phyloP scores from a whole-genome alignment of 2,329 filamentous ascomycete species.

The Aureobasidium sp. region DNA sequence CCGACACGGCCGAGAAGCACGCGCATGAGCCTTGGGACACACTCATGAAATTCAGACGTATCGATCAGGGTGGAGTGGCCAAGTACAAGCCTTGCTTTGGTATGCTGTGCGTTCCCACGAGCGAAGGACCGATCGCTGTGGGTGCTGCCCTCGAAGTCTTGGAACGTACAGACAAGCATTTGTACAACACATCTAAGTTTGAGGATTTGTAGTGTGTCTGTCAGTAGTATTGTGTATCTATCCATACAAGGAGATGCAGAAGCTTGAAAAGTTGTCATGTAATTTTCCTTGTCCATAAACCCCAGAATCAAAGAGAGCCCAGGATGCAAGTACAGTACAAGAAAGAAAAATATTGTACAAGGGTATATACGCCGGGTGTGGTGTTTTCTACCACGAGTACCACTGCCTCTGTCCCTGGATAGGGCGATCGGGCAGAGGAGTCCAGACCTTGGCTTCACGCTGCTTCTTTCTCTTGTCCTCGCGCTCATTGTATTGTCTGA shows the following conservation, averaged over 20 bases:
- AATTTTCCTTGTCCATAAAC: not conserved
- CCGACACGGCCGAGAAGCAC: slow-evolving; percentile 54
- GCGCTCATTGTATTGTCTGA: slow-evolving; percentile 72
- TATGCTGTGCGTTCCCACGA: slow-evolving; percentile 55
- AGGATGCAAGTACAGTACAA: slow-evolving; percentile 1
- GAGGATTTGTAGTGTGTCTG: slow-evolving; percentile 25
- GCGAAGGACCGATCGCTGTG: slow-evolving; percentile 48
- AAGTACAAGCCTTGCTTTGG: slow-evolving; percentile 62
- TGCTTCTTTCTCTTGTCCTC: slow-evolving; percentile 66
- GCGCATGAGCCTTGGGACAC: slow-evolving; percentile 55
- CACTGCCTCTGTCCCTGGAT: slow-evolving; percentile 81
- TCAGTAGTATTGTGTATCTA: too few species aligned
- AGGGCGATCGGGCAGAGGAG: slow-evolving; percentile 77
- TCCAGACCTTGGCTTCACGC: slow-evolving; percentile 75
- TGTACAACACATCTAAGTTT: slow-evolving; percentile 38
- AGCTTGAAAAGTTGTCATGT: slow-evolving; percentile 4
- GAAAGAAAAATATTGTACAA: slow-evolving; percentile 13
- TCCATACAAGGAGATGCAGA: not conserved
- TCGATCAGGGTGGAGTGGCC: slow-evolving; percentile 53
- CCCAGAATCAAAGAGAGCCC: not conserved
- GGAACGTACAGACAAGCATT: slow-evolving; percentile 51
- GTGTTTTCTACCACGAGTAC: slow-evolving; percentile 68
- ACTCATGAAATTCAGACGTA: slow-evolving; percentile 53
- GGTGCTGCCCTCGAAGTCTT: slow-evolving; percentile 54
- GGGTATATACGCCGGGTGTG: slow-evolving; percentile 3